Evolutionary conservation across 257 asterid species (phyloP), one percentile per base, ranked within the genome.

Genomic region (Nicotiana undulata): DNA sequence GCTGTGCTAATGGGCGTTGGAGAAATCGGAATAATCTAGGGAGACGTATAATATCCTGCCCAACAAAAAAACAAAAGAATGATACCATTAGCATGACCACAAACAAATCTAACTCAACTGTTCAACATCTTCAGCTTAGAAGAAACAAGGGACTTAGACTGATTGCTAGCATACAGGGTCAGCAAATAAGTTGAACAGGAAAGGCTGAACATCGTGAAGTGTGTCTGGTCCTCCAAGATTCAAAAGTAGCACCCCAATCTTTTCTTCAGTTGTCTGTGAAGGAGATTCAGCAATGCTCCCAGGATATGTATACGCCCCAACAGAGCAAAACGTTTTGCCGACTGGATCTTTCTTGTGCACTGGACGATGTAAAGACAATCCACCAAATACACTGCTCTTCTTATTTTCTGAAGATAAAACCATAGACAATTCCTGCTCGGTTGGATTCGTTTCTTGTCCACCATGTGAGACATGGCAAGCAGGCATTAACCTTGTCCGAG

Each of bases 221-320:
- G 98, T 95, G 20, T 93, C 97, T 0, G 98, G 98, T 51, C 98
- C 98, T 83, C 97, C 98, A 66, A 94, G 98, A 91, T 94, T 93
- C 89, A 94, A 88, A 65, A 94, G 94, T 84, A 94, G 86, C 87
- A 94, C 98, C 52, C 98, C 98, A 3, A 91, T 85, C 85, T 88
- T 94, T 63, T 95, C 98, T 58, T 90, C 94, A 49, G 87, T 59
- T 29, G 85, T 76, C 70, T 83, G 86, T 55, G 93, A 81, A 65
- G 76, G 80, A 59, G 90, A 83, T 72, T 87, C 93, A 12, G 65
- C 8, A 6, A 61, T 79, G 70, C 44, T 77, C 49, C 79, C 86
- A 0, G 95, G 86, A 84, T 86, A 86, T 3, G 93, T 88, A 81
- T 75, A 83, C 9, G 80, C 83, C 15, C 89, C 93, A 55, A 86